Conservation (phyloP, 164 flowering plant species). For the Stephania cephalantha region DNA sequence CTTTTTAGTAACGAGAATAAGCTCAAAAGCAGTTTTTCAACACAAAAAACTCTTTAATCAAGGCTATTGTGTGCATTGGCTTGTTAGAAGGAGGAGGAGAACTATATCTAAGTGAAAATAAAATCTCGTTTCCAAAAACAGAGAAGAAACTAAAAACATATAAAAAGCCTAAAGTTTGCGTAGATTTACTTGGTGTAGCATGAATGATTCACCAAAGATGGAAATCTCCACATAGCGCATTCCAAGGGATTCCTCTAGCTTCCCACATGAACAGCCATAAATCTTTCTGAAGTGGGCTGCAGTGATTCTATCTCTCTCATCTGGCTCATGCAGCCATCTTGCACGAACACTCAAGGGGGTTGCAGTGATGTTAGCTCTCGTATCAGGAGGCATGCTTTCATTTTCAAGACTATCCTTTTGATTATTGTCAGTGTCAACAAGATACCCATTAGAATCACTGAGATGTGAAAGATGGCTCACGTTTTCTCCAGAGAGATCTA, state of each 20-base stretch:
- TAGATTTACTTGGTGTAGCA: slow-evolving; percentile 84
- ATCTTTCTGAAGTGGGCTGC: slow-evolving; percentile 86
- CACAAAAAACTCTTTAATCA: background rate
- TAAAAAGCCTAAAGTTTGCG: background rate
- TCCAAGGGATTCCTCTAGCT: slow-evolving; percentile 48
- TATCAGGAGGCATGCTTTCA: slow-evolving; percentile 5
- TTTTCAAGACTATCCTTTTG: slow-evolving; percentile 15
- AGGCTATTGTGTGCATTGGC: background rate
- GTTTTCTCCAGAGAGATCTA: slow-evolving; percentile 15
- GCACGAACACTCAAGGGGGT: slow-evolving; percentile 35
- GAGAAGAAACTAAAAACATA: background rate
- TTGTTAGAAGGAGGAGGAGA: background rate
- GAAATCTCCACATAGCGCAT: slow-evolving; percentile 55
- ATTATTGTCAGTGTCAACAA: slow-evolving; percentile 10
- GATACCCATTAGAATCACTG: slow-evolving; percentile 18
- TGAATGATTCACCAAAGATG: slow-evolving; percentile 89
- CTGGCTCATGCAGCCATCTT: slow-evolving; percentile 85
- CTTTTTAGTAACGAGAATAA: background rate
- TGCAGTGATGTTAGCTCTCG: no score
- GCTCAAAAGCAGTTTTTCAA: background rate
- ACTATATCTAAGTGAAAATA: background rate
- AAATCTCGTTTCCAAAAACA: background rate
- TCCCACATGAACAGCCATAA: slow-evolving; percentile 56
- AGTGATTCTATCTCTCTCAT: slow-evolving; percentile 58
- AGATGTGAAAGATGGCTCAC: slow-evolving; percentile 8